Base-by-base conservation (phyloP, 305 asterid species). In the Rubia tinctorum region DNA sequence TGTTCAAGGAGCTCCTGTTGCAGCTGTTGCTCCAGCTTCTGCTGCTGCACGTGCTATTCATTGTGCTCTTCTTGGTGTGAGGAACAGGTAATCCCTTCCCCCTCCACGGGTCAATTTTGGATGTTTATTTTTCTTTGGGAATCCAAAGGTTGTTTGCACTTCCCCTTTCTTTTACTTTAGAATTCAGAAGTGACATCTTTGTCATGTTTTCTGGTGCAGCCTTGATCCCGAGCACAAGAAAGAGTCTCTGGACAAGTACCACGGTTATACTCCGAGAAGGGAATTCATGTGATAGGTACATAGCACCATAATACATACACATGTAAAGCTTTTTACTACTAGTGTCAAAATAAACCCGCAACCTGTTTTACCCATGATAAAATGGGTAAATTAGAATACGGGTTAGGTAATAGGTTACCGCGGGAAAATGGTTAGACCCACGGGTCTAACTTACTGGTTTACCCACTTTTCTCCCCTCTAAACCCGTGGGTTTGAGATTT, bases 1-100 rank as follows among this genome's bases (percentile, higher is more conserved):
- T 56, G 91, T 86, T 82, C 91, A 88, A 87, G 93, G 90, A 80
- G 91, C 93, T 80, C 99, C 99, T 72, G 95, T 88, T 47, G 99
- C 99, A 75, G 99, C 96, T 37, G 79, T 95, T 60, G 97, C 99
- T 84, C 99, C 98, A 22, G 97, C 96, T 82, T 83, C 98, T 82
- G 98, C 96, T 76, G 80, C 96, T 78, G 97, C 85, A 73, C 92
- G 91, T 58, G 99, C 99, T 43, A 61, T 90, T 75, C 96, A 91
- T 80, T 93, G 83, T 80, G 91, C 98, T 78, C 86, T 95, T 85
- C 89, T 95, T 80, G 99, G 99, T 71, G 81, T 91, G 80, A 86
- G 98, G 78, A 95, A 95, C 86, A 91, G 98, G 98, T 93, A 59
- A 37, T 77, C 72, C 66, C 81, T 68, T 47, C 15, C 80, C 71